These are phyloP conservation scores for Fallopia convolvulus DNA, from an alignment of 148 eudicot genomes.

Conservation along the genomic window DNA sequence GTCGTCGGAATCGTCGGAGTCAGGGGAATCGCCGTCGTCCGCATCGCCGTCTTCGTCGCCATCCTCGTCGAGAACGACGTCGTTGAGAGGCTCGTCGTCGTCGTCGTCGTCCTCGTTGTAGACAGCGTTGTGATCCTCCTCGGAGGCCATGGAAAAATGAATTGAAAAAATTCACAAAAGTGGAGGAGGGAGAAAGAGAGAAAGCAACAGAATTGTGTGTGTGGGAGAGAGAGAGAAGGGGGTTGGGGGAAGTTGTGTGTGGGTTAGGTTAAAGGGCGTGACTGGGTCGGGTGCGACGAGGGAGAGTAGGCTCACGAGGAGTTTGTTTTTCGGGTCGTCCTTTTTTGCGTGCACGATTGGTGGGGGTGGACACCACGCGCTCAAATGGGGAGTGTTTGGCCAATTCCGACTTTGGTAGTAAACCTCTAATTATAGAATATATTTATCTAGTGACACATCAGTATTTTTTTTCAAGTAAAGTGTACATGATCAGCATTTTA, in stretches of 20 bases:
- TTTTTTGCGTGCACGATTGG: slow-evolving; percentile 11
- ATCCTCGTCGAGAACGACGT: slow-evolving; percentile 26
- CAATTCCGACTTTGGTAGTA: neutral
- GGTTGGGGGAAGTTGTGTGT: slow-evolving; percentile 1
- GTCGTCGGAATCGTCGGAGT: slow-evolving; percentile 19
- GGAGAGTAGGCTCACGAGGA: slow-evolving; percentile 11
- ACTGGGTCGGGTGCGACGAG: slow-evolving; percentile 1
- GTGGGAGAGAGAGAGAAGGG: neutral
- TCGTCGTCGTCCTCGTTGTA: slow-evolving; percentile 40
- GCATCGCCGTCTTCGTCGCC: slow-evolving; percentile 18
- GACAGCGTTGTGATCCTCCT: slow-evolving; percentile 22
- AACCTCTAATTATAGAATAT: neutral
- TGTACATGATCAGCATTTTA: too few species aligned
- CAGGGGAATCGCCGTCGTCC: slow-evolving; percentile 21
- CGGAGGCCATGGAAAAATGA: slow-evolving; percentile 21
- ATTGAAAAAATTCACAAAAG: neutral
- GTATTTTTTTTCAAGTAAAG: too few species aligned
- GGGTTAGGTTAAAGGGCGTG: slow-evolving; percentile 11
- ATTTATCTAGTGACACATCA: too few species aligned
- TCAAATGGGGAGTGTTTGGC: neutral
- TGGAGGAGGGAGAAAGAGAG: neutral
- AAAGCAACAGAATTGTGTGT: neutral
- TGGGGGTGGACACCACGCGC: neutral
- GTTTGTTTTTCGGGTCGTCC: slow-evolving; percentile 10
- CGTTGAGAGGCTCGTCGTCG: slow-evolving; percentile 26